Conservation (phyloP, 768 basidiomycete species). For the Megacollybia marginata region DNA sequence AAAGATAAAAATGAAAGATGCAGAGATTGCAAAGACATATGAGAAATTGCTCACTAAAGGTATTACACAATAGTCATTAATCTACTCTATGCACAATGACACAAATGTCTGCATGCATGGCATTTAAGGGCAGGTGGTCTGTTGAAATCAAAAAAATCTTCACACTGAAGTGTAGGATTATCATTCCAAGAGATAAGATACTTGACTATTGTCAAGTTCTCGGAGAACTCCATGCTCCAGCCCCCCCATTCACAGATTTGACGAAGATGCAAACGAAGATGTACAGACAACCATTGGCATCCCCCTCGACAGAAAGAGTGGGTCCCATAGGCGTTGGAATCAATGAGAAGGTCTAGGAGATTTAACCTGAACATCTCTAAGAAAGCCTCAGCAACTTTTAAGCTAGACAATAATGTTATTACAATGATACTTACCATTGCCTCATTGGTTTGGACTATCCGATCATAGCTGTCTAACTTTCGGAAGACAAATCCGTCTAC, state of each 20-base stretch:
- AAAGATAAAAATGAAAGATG: background rate
- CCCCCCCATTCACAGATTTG: constrained; percentile 26
- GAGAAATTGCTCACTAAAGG: background rate
- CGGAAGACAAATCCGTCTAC: background rate
- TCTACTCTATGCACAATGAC: constrained; percentile 7
- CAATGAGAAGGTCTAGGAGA: constrained; percentile 19
- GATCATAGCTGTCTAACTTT: constrained; percentile 5
- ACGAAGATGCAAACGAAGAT: constrained; percentile 16
- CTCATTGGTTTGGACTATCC: constrained; percentile 1
- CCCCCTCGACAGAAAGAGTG: constrained; percentile 22
- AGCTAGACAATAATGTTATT: background rate
- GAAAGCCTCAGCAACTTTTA: constrained; percentile 11
- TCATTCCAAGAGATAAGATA: no score
- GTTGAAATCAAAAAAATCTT: constrained; percentile 17
- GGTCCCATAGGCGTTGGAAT: constrained; percentile 17
- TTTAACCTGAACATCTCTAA: constrained; percentile 18
- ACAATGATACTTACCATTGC: constrained; percentile 4
- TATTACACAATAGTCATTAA: background rate
- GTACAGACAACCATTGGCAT: constrained; percentile 20
- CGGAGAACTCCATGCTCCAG: constrained; percentile 13
- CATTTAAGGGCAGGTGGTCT: constrained; percentile 8
- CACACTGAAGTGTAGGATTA: constrained; percentile 3
- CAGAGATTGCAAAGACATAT: background rate
- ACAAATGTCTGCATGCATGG: constrained; percentile 11
- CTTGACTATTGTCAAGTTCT: no score